Evolutionary conservation across 1,139 yeast genomes (phyloP), one percentile per base, ranked within the genome.

Genomic region (Nadsonia starkeyi-henricii): DNA sequence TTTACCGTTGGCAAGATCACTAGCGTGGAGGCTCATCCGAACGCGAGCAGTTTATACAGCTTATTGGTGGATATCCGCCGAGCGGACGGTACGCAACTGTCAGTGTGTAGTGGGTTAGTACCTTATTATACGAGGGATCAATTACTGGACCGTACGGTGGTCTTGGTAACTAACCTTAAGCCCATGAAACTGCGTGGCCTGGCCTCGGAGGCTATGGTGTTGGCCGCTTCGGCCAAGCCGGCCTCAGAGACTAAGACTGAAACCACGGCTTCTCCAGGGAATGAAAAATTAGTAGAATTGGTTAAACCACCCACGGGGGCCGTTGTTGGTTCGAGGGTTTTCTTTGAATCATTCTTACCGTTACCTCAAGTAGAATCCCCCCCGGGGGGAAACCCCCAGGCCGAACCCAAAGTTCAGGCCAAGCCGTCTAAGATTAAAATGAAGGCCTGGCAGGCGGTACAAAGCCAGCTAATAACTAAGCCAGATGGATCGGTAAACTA

Each of bases 401-500:
- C 9, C 9, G 28, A 23, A 9, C 28, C 9, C 28, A 23, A 23
- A 9, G 28, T 5, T 23, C 28, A 23, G 28, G 8, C 28, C 9
- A 23, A 23, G 28, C 28, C 28, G 9, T 23, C 47, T 8, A 28
- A 26, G 37, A 42, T 53, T 42, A 55, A 54, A 43, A 46, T 54
- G n/a, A 55, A 54, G 43, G 48, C 46, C 1, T 56, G 58, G 58
- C 47, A 45, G n/a, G 43, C 45, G 1, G 43, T 56, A 23, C 58
- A 55, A 49, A 30, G 42, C 28, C 20, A 26, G 17, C 48, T 56
- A 42, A 33, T 41, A 15, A 49, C 54, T 9, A 47, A 53, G 28
- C 45, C 20, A 3, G 23, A 41, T 28, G 45, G 51, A n/a, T 37
- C 46, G 30, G 55, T 56, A 3, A 50, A 47, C 20, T 53, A 23